phyloP scores from a whole-genome alignment of 2,329 filamentous ascomycete species.

The Pseudocercospora vitis region DNA sequence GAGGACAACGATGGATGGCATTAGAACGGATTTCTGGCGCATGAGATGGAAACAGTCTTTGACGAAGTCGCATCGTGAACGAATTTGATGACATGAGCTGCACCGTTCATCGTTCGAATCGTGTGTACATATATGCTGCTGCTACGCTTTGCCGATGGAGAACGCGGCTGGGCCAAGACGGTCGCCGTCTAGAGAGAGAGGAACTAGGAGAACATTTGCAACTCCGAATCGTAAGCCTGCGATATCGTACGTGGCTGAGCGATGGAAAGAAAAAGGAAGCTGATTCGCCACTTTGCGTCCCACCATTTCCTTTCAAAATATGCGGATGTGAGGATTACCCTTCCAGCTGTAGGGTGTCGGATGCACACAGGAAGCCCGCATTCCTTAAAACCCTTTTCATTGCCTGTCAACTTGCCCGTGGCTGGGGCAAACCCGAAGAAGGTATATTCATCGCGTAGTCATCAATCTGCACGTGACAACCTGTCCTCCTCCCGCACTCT shows the following conservation, averaged over 20 bases:
- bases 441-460: no score
- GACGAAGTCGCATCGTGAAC: background rate
- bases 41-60: background rate
- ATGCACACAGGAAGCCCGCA: no score
- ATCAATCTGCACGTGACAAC: no score
- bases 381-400: no score
- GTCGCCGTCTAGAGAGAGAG: background rate
- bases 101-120: constrained; percentile 4
- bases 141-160: background rate
- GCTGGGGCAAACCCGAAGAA: no score
- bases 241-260: background rate
- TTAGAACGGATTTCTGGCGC: background rate
- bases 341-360: no score
- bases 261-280: background rate
- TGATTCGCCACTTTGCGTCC: background rate
- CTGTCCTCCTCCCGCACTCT: no score
- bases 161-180: background rate
- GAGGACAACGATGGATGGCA: background rate
- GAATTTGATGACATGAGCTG: constrained; percentile 3
- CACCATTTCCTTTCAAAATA: no score
- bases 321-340: no score
- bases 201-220: background rate
- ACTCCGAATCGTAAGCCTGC: background rate
- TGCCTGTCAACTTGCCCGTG: no score
- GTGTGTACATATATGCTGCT: constrained; percentile 12